A percentile compares a stretch with the other conserved stretches of the same genome.
phyloP scores from a whole-genome alignment of 1,284 basidiomycete species.

The Irpex sp. region DNA sequence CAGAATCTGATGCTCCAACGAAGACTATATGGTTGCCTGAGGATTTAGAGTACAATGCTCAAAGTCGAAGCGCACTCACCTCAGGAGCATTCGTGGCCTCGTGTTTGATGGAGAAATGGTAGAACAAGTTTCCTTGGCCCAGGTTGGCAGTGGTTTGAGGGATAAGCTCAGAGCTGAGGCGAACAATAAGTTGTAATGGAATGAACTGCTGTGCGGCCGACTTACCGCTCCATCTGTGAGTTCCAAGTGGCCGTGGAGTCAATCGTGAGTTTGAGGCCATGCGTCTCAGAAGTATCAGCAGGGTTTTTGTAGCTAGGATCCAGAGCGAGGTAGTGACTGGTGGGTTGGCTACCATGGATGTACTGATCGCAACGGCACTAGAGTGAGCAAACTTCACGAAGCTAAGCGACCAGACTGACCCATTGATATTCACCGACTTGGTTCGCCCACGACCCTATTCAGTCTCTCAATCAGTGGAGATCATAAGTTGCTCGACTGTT shows the following conservation, averaged over 20 bases:
- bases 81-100: slow-evolving; percentile 48
- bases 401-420: slow-evolving; percentile 26
- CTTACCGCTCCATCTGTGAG: slow-evolving; percentile 35
- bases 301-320: slow-evolving; percentile 59
- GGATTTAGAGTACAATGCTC: background rate
- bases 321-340: slow-evolving; percentile 52
- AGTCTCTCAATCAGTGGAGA: background rate
- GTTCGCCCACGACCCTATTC: slow-evolving; percentile 54
- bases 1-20: slow-evolving; percentile 52
- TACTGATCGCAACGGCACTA: slow-evolving; percentile 34
- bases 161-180: slow-evolving; percentile 44
- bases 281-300: slow-evolving; percentile 46
- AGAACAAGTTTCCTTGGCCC: slow-evolving; percentile 58
- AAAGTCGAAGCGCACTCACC: slow-evolving; percentile 28
- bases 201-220: slow-evolving; percentile 3
- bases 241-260: slow-evolving; percentile 53
- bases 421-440: slow-evolving; percentile 58
- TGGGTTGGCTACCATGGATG: slow-evolving; percentile 54
- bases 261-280: slow-evolving; percentile 56
- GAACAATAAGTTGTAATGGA: slow-evolving; percentile 12
- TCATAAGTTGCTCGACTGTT: too few species aligned
- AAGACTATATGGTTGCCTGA: slow-evolving; percentile 29
- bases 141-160: slow-evolving; percentile 57
- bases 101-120: slow-evolving; percentile 59
- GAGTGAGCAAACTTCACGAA: slow-evolving; percentile 3